Percentiles rank a stretch among this genome's conserved stretches.
Evolutionary conservation across 75 land plant species (phyloP).

Genomic region (Selaginella tamariscina): DNA sequence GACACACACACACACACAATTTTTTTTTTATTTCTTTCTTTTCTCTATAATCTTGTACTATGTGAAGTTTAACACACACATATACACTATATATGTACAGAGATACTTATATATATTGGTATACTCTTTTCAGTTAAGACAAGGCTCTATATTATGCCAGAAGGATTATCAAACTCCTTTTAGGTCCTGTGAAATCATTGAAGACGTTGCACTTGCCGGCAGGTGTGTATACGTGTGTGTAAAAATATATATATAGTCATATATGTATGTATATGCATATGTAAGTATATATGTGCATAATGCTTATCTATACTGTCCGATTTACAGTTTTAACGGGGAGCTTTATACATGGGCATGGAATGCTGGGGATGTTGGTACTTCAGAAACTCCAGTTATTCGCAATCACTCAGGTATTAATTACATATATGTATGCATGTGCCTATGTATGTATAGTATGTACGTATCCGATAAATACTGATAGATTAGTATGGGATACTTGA

Average conservation of each 20-base stretch:
- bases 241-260: no score
- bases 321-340: no score
- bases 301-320: no score
- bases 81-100: neutral
- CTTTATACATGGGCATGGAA: neutral
- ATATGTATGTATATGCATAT: no score
- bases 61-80: neutral
- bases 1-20: neutral
- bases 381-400: neutral
- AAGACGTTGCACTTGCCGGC: conserved; percentile 24
- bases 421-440: no score
- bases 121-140: conserved; percentile 16
- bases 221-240: no score
- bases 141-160: conserved; percentile 18
- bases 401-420: no score
- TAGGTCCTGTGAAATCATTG: conserved; percentile 30
- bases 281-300: no score
- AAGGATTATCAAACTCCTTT: conserved; percentile 24
- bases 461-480: no score
- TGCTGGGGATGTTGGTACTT: neutral
- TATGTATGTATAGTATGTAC: no score
- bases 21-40: neutral
- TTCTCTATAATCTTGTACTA: neutral
- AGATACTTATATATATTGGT: neutral
- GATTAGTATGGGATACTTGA: no score